phyloP scores from a whole-genome alignment of 2,329 filamentous ascomycete species.

The Hypoxylon sp. region DNA sequence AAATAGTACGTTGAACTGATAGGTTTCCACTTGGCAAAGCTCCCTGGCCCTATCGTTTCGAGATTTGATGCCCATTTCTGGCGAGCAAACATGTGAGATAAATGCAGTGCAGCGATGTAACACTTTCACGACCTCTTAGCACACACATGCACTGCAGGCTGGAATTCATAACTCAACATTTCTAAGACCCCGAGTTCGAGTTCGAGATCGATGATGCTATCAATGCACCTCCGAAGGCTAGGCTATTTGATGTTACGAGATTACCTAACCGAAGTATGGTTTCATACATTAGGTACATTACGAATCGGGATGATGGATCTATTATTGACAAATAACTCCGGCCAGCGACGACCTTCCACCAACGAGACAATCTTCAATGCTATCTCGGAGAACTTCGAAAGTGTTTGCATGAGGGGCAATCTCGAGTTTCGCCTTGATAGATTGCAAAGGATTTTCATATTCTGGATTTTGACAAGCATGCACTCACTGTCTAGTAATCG shows the following conservation, averaged over 20 bases:
- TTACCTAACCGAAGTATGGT: constrained; percentile 8
- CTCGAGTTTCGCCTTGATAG: neutral
- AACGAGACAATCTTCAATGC: neutral
- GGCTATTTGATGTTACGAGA: constrained; percentile 1
- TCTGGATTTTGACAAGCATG: neutral
- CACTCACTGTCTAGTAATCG: neutral
- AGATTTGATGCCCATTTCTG: constrained; percentile 20
- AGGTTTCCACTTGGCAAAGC: constrained; percentile 34
- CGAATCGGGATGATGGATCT: constrained; percentile 5
- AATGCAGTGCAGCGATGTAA: neutral
- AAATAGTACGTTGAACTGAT: constrained; percentile 26
- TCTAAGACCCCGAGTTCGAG: neutral
- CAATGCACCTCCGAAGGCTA: neutral
- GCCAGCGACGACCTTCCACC: constrained; percentile 1
- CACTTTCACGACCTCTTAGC: neutral
- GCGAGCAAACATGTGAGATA: constrained; percentile 17
- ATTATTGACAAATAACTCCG: constrained; percentile 17
- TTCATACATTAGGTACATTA: no score
- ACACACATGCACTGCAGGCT: neutral
- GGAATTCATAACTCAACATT: neutral
- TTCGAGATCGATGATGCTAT: neutral
- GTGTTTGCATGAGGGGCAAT: constrained; percentile 14
- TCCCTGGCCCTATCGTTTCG: constrained; percentile 35
- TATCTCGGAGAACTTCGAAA: constrained; percentile 10
- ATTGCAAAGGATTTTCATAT: neutral